Percentiles rank a stretch among this genome's conserved stretches.
phyloP scores from a whole-genome alignment of 768 basidiomycete genomes.

The Auricularia cornea region DNA sequence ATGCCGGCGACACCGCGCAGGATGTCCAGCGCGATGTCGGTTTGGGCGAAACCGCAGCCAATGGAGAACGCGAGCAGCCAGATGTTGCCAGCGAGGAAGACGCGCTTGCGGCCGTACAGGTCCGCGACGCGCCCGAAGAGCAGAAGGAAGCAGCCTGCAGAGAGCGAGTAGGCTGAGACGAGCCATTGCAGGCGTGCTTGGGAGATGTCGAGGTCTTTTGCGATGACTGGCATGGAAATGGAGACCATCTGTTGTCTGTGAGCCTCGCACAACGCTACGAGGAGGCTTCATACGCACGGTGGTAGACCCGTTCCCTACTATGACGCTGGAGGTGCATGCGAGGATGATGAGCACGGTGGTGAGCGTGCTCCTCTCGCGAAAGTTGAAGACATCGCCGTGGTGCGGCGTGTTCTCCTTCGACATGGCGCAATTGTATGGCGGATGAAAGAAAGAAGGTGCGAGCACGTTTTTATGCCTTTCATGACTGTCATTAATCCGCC shows the following conservation, averaged over 20 bases:
- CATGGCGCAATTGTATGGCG: no score
- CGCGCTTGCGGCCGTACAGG: conserved; percentile 62
- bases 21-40: conserved; percentile 52
- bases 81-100: conserved; percentile 53
- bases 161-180: neutral
- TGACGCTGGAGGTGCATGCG: neutral
- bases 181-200: neutral
- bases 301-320: neutral
- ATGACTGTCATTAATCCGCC: no score
- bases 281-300: neutral
- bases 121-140: conserved; percentile 76
- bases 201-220: neutral
- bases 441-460: no score
- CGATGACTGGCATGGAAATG: neutral
- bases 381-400: neutral
- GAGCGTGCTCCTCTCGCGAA: neutral
- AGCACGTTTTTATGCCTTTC: no score
- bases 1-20: conserved; percentile 73
- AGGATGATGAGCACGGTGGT: neutral
- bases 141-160: conserved; percentile 40
- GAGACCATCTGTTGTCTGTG: neutral
- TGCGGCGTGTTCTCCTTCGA: neutral
- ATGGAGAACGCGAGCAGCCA: conserved; percentile 51
- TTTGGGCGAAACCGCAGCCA: conserved; percentile 54
- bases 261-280: neutral